These are phyloP conservation scores for Penicillium daleae DNA, from an alignment of 495 filamentous ascomycete species.

Conservation along the genomic window DNA sequence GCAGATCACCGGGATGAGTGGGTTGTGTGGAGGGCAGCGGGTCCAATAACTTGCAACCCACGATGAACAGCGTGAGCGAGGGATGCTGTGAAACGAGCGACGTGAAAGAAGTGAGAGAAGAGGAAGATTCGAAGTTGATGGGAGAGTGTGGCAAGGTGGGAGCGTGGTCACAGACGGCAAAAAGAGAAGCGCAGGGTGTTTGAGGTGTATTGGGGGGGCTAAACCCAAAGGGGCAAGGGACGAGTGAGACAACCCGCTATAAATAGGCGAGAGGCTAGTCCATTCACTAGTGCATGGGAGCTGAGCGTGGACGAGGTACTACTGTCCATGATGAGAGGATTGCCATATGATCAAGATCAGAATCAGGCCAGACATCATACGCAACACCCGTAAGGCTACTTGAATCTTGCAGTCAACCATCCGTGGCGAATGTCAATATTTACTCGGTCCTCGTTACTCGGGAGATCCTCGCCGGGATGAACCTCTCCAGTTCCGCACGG, in stretches of 20 bases:
- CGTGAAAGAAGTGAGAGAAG: constrained; percentile 8
- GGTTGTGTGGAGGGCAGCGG: constrained; percentile 8
- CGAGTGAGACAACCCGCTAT: constrained; percentile 36
- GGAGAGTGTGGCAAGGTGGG: background rate
- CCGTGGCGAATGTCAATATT: background rate
- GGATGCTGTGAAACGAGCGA: constrained; percentile 22
- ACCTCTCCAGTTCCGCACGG: constrained; percentile 1
- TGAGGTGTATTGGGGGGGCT: constrained; percentile 28
- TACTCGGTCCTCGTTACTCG: background rate
- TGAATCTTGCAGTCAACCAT: background rate
- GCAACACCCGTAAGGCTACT: background rate
- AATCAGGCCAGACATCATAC: background rate
- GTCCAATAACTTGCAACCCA: constrained; percentile 7
- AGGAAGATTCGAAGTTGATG: background rate
- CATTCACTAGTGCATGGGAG: background rate
- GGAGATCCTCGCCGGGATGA: background rate
- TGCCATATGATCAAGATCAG: background rate
- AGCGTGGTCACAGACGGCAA: background rate
- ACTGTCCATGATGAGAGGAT: background rate
- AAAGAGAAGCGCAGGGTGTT: constrained; percentile 18
- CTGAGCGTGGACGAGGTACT: background rate
- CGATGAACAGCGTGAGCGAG: constrained; percentile 9
- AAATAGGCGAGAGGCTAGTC: constrained; percentile 23
- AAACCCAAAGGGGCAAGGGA: constrained; percentile 28
- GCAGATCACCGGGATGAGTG: constrained; percentile 27